A percentile compares a stretch with the other conserved stretches of the same genome.
phyloP scores from a whole-genome alignment of 116 monocot species.

The Trichopus zeylanicus region DNA sequence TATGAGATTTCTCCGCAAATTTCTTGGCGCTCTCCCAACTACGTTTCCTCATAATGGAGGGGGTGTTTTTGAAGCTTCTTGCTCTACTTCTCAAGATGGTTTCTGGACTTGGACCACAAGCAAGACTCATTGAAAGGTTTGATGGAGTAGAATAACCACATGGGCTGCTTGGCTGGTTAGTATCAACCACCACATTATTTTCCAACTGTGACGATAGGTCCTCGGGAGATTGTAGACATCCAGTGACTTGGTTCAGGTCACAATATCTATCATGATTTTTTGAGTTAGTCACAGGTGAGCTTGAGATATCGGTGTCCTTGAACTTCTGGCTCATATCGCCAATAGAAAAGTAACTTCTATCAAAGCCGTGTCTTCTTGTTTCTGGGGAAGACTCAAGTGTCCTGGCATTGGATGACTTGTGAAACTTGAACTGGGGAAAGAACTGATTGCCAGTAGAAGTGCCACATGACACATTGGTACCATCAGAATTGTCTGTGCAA shows the following conservation, averaged over 20 bases:
- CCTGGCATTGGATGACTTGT: not conserved
- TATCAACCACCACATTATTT: not conserved
- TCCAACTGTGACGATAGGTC: not conserved
- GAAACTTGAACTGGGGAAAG: not conserved
- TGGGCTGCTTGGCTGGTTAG: not conserved
- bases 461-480: not conserved
- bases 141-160: slow-evolving; percentile 1
- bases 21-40: too few species aligned
- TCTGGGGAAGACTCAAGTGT: not conserved
- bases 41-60: slow-evolving; percentile 32
- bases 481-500: not conserved
- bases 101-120: not conserved
- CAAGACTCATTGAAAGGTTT: slow-evolving; percentile 6
- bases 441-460: not conserved
- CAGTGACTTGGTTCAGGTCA: not conserved
- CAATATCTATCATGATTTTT: not conserved
- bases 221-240: not conserved
- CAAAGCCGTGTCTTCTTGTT: too few species aligned
- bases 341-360: not conserved
- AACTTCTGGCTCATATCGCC: not conserved
- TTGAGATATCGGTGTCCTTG: not conserved
- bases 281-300: not conserved
- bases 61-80: slow-evolving; percentile 23
- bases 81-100: slow-evolving; percentile 15
- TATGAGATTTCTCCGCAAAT: not conserved